A percentile compares a stretch with the other conserved stretches of the same genome.
phyloP scores from a whole-genome alignment of 108 stramenopile genomes.

The Discostella stelligeroides region DNA sequence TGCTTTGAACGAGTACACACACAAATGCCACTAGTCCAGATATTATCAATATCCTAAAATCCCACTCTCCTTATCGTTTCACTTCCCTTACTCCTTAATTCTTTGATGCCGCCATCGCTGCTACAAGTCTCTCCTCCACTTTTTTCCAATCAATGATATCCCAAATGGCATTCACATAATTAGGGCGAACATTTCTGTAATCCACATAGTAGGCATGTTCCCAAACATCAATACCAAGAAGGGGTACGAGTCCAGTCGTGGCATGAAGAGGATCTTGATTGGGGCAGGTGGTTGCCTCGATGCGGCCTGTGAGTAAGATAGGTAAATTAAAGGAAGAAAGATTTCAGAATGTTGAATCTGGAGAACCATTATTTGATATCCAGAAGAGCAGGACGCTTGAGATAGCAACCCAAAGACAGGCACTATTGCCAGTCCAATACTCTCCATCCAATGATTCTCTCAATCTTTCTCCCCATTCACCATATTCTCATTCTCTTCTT shows the following conservation, averaged over 20 bases:
- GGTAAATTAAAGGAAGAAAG: neutral
- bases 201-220: conserved; percentile 90
- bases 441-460: no score
- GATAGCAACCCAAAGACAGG: no score
- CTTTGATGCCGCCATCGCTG: conserved; percentile 53
- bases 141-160: conserved; percentile 88
- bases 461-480: neutral
- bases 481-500: neutral
- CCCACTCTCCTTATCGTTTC: no score
- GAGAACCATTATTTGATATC: no score
- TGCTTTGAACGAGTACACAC: no score
- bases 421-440: no score
- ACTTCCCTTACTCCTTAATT: no score
- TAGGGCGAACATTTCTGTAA: conserved; percentile 97
- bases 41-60: no score
- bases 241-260: conserved; percentile 96
- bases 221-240: conserved; percentile 99
- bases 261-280: conserved; percentile 98
- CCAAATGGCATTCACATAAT: conserved; percentile 96
- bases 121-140: conserved; percentile 76
- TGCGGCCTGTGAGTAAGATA: conserved; percentile 33
- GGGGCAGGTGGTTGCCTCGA: conserved; percentile 88
- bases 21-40: no score
- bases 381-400: no score
- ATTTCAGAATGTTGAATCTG: neutral